phyloP scores from a whole-genome alignment of 2,329 filamentous ascomycete genomes.

The Monosporascus ibericus region DNA sequence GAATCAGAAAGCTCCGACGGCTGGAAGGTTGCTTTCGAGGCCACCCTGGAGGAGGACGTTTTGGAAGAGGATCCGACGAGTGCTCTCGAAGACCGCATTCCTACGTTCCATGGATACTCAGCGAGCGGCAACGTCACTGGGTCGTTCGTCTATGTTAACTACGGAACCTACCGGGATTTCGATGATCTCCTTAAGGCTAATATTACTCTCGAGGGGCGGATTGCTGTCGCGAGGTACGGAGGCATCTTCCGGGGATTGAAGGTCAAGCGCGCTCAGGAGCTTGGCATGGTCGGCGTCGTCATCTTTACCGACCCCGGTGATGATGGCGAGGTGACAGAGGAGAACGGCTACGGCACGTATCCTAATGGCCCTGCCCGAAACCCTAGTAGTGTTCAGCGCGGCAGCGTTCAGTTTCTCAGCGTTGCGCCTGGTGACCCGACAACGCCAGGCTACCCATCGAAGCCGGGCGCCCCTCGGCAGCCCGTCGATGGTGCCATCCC shows the following conservation, averaged over 20 bases:
- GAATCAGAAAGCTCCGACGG: slow-evolving; percentile 25
- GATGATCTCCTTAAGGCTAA: slow-evolving; percentile 73
- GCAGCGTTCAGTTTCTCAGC: slow-evolving; percentile 78
- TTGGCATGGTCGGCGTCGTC: slow-evolving; percentile 80
- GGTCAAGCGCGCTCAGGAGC: slow-evolving; percentile 83
- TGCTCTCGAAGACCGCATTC: slow-evolving; percentile 64
- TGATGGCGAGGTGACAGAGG: slow-evolving; percentile 74
- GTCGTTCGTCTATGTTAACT: slow-evolving; percentile 83
- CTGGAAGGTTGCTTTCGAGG: slow-evolving; percentile 68
- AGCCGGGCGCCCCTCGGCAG: slow-evolving; percentile 75
- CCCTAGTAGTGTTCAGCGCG: slow-evolving; percentile 83
- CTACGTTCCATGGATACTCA: slow-evolving; percentile 93
- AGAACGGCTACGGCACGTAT: slow-evolving; percentile 73
- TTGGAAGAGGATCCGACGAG: slow-evolving; percentile 78
- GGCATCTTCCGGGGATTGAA: slow-evolving; percentile 84
- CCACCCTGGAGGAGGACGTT: slow-evolving; percentile 76
- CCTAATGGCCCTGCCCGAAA: slow-evolving; percentile 83
- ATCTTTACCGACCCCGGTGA: slow-evolving; percentile 88
- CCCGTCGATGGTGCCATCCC: slow-evolving; percentile 67
- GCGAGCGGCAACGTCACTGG: slow-evolving; percentile 88
- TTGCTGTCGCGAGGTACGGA: slow-evolving; percentile 82
- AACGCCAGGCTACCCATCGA: slow-evolving; percentile 88
- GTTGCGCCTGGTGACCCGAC: slow-evolving; percentile 70
- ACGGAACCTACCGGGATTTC: slow-evolving; percentile 80
- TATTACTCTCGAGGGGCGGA: slow-evolving; percentile 73